Base-by-base conservation (phyloP, 805 yeast genomes). In the Barnettozyma populi region DNA sequence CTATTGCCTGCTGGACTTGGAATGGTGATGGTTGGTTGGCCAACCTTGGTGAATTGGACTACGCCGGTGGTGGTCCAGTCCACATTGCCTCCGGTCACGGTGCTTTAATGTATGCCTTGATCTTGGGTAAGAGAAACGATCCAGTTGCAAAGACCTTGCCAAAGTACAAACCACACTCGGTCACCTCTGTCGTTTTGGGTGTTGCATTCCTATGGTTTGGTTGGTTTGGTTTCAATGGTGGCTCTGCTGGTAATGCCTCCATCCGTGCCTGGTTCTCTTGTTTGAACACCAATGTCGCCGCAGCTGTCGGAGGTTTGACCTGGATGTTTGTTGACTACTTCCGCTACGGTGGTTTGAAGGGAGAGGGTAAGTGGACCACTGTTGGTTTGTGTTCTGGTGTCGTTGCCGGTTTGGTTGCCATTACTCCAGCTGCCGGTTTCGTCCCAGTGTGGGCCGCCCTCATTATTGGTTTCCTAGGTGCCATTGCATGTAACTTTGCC, bases 141-240 rank as follows among this genome's bases (percentile, higher is more conserved):
- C 87, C 87, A 41, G 75, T 81, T 47, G 74, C 90, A 27, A 75
- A 76, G 45, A 80, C 81, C 54, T 74, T 88, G 56, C 97, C 97
- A 53, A 85, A 85, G 65, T 90, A 90, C 73, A 88, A 82, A 70
- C 98, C 99, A 36, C 97, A 92, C 66, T 85, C 94, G 20, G 96
- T 92, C 35, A 79, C 95, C 8, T 79, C 90, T 41, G 88, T 90
- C 49, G 97, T 90, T 16, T 70, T 94, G 49, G 99, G 99, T 47
- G 90, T 97, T 19, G 84, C 88, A 11, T 86, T 94, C 73, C 78
- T 94, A 58, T 92, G 97, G 97, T 90, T 94, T 61, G 99, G 98
- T 34, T 94, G 99, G 99, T 90, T 90, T 62, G 97, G 97, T 36
- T 94, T 94, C 81, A 94, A 94, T 77, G 97, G 97, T 69, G 98